Evolutionary conservation across 345 rosid genomes (phyloP).

Genomic region (Barbarea vulgaris): DNA sequence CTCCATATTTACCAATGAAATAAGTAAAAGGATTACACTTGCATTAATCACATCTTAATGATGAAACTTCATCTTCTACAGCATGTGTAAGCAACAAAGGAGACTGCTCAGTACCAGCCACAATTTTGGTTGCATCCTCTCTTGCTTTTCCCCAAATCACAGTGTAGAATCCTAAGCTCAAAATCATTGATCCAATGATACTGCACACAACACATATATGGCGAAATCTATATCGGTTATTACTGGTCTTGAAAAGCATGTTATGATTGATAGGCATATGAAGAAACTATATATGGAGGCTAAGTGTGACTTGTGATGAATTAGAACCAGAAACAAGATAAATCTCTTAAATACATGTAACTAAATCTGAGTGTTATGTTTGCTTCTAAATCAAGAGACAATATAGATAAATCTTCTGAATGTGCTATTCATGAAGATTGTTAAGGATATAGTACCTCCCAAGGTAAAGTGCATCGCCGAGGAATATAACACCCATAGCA

Average conservation of each 20-base stretch:
- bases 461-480: constrained; percentile 43
- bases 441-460: constrained; percentile 40
- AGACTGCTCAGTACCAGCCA: constrained; percentile 18
- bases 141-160: constrained; percentile 50
- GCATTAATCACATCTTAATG: constrained; percentile 24
- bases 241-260: neutral
- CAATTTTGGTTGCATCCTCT: constrained; percentile 27
- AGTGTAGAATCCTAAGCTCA: constrained; percentile 39
- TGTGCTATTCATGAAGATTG: neutral
- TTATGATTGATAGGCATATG: neutral
- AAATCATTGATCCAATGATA: constrained; percentile 39
- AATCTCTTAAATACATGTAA: neutral
- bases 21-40: neutral
- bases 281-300: neutral
- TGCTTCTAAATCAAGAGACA: neutral
- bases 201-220: constrained; percentile 25
- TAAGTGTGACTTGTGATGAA: neutral
- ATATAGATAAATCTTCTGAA: neutral
- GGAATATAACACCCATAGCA: constrained; percentile 39
- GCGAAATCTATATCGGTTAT: neutral
- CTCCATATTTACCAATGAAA: neutral
- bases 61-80: constrained; percentile 22
- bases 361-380: neutral
- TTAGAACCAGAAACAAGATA: neutral
- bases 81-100: constrained; percentile 21